Base-by-base conservation (phyloP, 169 alveolate species). In the Plasmodium vivax region DNA sequence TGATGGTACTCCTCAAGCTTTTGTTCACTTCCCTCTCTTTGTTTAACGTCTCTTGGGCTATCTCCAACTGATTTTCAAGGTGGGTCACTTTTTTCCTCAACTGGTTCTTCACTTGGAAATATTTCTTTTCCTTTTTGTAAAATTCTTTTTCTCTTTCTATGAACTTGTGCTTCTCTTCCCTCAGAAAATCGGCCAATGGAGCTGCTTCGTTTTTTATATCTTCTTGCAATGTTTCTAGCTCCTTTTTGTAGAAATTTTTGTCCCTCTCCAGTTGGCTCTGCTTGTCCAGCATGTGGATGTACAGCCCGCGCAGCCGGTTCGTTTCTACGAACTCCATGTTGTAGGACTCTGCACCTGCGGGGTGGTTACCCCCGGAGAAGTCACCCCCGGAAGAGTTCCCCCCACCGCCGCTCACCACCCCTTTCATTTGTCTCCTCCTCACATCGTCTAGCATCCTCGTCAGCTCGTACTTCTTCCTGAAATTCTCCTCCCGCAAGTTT, bases 91-190 rank as follows among this genome's bases (percentile, higher is more conserved):
- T 80, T 62, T 79, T 90, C 72, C 81, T 82, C 51, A 90, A 68
- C 54, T 71, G 16, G 68, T 81, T 90, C 47, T 80, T 68, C 47
- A 32, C 83, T 51, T 62, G 82, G 14, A 90, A 80, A 80, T 8
- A 80, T 9, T 71, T 36, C 73, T 90, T 90, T 43, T 90, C 94
- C 72, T 81, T 90, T 62, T 58, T 87, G 81, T 87, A 87, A 27
- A 87, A 30, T 34, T 41, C 10, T 80, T 90, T 90, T 90, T 90
- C 94, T 90, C 84, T 90, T 90, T 79, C 72, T 34, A 90, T 10
- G 73, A 58, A 68, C 12, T 62, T 79, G 8, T 47, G 32, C n/a
- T 90, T 82, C 54, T 90, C 91, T 43, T 79, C 94, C n/a, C 73
- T 90, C 16, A 90, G 23, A 47, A 80, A 90, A 16, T 82, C 92